Base-by-base conservation (phyloP, 352 stramenopile species). In the Nothophytophthora sp. region DNA sequence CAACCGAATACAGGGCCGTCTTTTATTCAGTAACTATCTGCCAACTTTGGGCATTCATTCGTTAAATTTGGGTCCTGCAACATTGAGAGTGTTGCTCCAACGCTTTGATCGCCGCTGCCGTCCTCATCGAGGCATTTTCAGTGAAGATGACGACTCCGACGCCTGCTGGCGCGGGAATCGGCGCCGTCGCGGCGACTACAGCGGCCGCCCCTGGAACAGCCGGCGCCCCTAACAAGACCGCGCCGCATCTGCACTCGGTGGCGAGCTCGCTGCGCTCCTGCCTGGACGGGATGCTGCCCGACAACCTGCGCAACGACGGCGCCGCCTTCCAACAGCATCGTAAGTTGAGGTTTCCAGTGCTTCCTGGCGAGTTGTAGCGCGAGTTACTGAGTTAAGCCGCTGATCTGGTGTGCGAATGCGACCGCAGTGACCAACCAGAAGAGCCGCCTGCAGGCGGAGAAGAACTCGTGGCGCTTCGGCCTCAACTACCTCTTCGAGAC, bases 401-500 rank as follows among this genome's bases (percentile, higher is more conserved):
- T 60, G 33, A 6, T 29, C 11, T 27, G 54, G 34, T 30, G 24
- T 52, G 34, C 6, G n/a, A 1, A 10, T 49, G 12, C 39, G n/a
- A 11, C 27, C 2, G 0, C 38, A 94, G 84, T 95, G 60, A 55
- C 70, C n/a, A 68, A 82, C 37, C 85, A 95, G 41, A 88, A 87
- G 67, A 65, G 54, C 18, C 75, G 81, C n/a, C 70, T 95, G 25
- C 82, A 88, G 53, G 72, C 75, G 0, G 81, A 95, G 56, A 93
- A 93, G 55, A 92, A 91, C 50, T 91, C 82, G 55, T 95, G 85
- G 85, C 83, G 83, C 33, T 92, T 91, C 49, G 82, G 85, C 4
- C 73, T 95, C 50, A 93, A 95, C 68, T 95, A 95, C 61, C 72
- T 95, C 23, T 93, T 95, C 45, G 85, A 95, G 69, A 91, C 85